Conservation (phyloP, 192 early-diverging fungal species). For the Phlyctochytrium bullatum region DNA sequence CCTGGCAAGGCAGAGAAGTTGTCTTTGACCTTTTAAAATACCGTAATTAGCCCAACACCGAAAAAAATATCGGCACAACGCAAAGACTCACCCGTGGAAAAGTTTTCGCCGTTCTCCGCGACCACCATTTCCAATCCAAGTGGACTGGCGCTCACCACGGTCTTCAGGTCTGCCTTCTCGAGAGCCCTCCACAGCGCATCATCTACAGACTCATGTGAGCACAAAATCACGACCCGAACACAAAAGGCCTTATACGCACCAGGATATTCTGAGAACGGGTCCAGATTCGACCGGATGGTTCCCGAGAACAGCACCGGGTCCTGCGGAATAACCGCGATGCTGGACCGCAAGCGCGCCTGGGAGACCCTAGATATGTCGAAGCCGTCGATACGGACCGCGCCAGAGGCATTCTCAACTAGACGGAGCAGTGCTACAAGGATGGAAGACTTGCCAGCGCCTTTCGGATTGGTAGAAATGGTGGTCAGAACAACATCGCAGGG, state of each 20-base stretch:
- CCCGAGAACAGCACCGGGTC: slow-evolving; percentile 71
- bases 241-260: slow-evolving; percentile 23
- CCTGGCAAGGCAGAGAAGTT: slow-evolving; percentile 48
- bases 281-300: slow-evolving; percentile 59
- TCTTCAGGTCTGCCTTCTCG: slow-evolving; percentile 59
- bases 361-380: slow-evolving; percentile 71
- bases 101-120: slow-evolving; percentile 76
- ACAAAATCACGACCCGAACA: slow-evolving; percentile 61
- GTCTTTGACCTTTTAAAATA: slow-evolving; percentile 62
- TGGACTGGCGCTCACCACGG: slow-evolving; percentile 27
- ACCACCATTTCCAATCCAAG: slow-evolving; percentile 62
- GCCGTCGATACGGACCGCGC: slow-evolving; percentile 70
- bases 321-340: slow-evolving; percentile 88
- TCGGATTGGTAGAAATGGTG: slow-evolving; percentile 38
- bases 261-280: slow-evolving; percentile 51
- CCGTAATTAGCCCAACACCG: slow-evolving; percentile 42
- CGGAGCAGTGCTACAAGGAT: slow-evolving; percentile 65
- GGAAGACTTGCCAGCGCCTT: slow-evolving; percentile 67
- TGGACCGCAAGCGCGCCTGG: slow-evolving; percentile 4
- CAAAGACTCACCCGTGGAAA: too few relatives aligned
- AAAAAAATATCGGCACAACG: slow-evolving; percentile 52
- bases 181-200: slow-evolving; percentile 66
- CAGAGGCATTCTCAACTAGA: slow-evolving; percentile 49
- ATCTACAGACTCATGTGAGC: slow-evolving; percentile 61
- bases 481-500: not conserved